Evolutionary conservation across 495 filamentous ascomycete species (phyloP).

Genomic region (Darksidea phi): DNA sequence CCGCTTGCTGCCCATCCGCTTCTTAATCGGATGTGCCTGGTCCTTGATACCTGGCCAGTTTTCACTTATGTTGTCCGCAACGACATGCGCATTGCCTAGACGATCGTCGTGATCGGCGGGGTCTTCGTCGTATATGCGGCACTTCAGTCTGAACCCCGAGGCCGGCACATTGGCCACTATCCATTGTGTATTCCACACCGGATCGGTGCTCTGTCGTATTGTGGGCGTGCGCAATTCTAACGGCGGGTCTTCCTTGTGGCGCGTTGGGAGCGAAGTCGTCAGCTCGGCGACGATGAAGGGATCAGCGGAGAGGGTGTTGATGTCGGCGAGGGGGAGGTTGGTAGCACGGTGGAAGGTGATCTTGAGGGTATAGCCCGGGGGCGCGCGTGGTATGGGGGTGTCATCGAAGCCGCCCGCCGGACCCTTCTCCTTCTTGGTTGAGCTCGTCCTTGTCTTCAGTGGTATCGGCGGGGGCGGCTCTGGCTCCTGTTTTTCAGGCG

Average conservation of each 20-base stretch:
- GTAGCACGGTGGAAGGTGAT: slow-evolving; percentile 79
- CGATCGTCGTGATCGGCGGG: slow-evolving; percentile 81
- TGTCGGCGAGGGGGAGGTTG: slow-evolving; percentile 79
- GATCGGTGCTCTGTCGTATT: slow-evolving; percentile 64
- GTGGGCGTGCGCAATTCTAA: slow-evolving; percentile 75
- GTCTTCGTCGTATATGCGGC: slow-evolving; percentile 84
- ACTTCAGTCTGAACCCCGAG: slow-evolving; percentile 76
- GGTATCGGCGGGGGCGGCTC: slow-evolving; percentile 3
- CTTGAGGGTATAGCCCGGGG: slow-evolving; percentile 76
- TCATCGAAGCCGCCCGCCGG: slow-evolving; percentile 77
- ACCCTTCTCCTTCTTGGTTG: slow-evolving; percentile 40
- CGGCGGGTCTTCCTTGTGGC: slow-evolving; percentile 77
- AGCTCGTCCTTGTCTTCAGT: slow-evolving; percentile 4
- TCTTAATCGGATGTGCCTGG: slow-evolving; percentile 69
- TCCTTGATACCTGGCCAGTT: slow-evolving; percentile 67
- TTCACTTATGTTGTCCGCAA: slow-evolving; percentile 56
- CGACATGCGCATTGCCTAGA: slow-evolving; percentile 76
- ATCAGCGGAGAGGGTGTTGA: slow-evolving; percentile 74
- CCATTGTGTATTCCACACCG: slow-evolving; percentile 83
- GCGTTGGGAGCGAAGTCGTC: slow-evolving; percentile 56
- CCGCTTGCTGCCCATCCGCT: slow-evolving; percentile 78
- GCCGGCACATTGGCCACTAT: slow-evolving; percentile 79
- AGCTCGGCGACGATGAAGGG: slow-evolving; percentile 77
- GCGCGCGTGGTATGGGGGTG: slow-evolving; percentile 70
- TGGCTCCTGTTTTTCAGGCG: not conserved